phyloP scores from a whole-genome alignment of 1,284 basidiomycete species.

The Somion occarium region DNA sequence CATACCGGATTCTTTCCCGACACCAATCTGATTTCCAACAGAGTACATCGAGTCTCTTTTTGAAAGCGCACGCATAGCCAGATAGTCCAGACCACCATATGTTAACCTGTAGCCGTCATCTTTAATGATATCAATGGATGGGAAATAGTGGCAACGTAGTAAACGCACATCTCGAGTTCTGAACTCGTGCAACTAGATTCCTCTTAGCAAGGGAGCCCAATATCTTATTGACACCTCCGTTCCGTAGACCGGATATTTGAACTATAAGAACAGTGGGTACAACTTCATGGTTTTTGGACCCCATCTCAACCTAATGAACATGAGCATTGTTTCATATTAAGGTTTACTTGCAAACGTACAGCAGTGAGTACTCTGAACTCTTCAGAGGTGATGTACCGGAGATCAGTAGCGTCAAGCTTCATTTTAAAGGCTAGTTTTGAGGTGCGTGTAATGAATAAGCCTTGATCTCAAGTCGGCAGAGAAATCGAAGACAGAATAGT shows the following conservation, averaged over 20 bases:
- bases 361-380: conserved; percentile 95
- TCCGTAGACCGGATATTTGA: conserved; percentile 87
- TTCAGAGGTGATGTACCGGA: conserved; percentile 89
- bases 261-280: conserved; percentile 88
- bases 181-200: conserved; percentile 85
- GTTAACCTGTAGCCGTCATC: conserved; percentile 97
- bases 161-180: conserved; percentile 83
- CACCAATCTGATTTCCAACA: conserved; percentile 96
- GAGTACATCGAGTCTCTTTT: conserved; percentile 84
- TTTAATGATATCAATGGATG: conserved; percentile 28
- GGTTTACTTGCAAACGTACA: conserved; percentile 41
- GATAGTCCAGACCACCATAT: conserved; percentile 96
- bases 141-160: neutral
- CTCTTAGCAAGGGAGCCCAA: conserved; percentile 89
- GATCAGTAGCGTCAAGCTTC: conserved; percentile 94
- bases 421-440: too few relatives aligned
- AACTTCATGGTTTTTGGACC: conserved; percentile 96
- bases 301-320: conserved; percentile 81
- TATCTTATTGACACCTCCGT: conserved; percentile 92
- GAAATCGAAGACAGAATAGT: too few relatives aligned
- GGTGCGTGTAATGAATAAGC: too few relatives aligned
- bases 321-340: conserved; percentile 3
- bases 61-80: conserved; percentile 90
- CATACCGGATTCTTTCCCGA: conserved; percentile 94
- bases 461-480: too few relatives aligned